Evolutionary conservation across 169 alveolate species (phyloP), one percentile per base, ranked within the genome.

Genomic region (Cryptosporidium bovis): DNA sequence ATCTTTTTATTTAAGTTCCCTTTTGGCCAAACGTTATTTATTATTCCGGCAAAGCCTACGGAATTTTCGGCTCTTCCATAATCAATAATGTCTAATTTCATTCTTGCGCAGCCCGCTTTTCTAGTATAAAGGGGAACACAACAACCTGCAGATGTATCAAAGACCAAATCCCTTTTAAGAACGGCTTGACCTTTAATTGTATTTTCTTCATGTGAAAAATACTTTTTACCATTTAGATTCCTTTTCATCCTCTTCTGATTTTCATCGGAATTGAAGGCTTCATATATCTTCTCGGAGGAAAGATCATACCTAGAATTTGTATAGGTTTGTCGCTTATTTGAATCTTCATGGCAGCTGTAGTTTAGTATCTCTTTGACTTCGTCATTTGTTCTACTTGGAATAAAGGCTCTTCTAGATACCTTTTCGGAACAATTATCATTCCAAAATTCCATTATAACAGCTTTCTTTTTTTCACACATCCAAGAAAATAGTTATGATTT

Each of bases 121-220:
- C 83, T 69, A 29, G 83, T 69, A 69, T 69, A 69, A 18, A 69
- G n/a, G 16, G 66, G 66, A 20, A 69, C 83, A 53, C 83, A 69
- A 6, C 67, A 53, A 15, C 83, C 83, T 10, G 56, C 31, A 3
- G 66, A 33, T 12, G 83, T 33, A 31, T 69, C 83, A 34, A 51
- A 69, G 12, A 69, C 56, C 56, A 69, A 27, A 36, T 55, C 56
- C 27, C 67, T 69, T 53, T 69, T 69, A 16, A 69, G 56, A 36
- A 53, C 33, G 1, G 68, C 67, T 15, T 51, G 67, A 16, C 67
- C 67, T 29, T 34, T 20, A 6, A 27, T 69, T 12, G 44, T 29
- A 15, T 50, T 33, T 53, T 51, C 83, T 33, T 69, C 83, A 33
- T 69, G 83, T 51, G 58, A 13, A 69, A 51, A 69, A 53, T 69